A percentile compares a stretch with the other conserved stretches of the same genome.
These are phyloP conservation scores for Trichoderma atroviride DNA, from an alignment of 2,329 filamentous ascomycete species.

Conservation along the genomic window DNA sequence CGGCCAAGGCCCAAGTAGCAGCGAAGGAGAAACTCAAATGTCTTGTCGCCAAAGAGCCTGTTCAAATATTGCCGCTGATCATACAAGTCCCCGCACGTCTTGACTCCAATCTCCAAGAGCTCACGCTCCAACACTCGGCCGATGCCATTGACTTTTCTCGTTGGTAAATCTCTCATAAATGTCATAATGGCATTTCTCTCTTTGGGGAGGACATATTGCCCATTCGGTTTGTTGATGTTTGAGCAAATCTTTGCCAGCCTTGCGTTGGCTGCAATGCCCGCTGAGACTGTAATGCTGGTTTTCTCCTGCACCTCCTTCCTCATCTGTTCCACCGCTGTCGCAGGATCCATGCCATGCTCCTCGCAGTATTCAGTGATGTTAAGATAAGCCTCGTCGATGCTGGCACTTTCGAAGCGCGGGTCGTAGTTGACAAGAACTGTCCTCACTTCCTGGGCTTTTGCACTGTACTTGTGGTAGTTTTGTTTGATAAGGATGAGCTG, in stretches of 20 bases:
- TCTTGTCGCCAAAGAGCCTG: slow-evolving; percentile 87
- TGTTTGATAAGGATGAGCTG: slow-evolving; percentile 78
- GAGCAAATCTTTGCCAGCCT: slow-evolving; percentile 94
- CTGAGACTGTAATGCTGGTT: slow-evolving; percentile 85
- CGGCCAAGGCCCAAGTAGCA: slow-evolving; percentile 85
- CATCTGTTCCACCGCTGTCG: slow-evolving; percentile 76
- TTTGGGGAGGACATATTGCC: slow-evolving; percentile 76
- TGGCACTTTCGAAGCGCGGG: slow-evolving; percentile 86
- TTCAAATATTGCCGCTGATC: slow-evolving; percentile 71
- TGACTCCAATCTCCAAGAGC: slow-evolving; percentile 82
- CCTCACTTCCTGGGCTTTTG: slow-evolving; percentile 87
- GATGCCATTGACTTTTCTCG: slow-evolving; percentile 92
- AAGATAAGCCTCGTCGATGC: slow-evolving; percentile 94
- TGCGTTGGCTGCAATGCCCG: slow-evolving; percentile 90
- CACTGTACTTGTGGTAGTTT: slow-evolving; percentile 87
- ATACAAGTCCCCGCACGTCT: slow-evolving; percentile 87
- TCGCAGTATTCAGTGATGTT: slow-evolving; percentile 89
- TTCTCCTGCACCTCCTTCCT: slow-evolving; percentile 74
- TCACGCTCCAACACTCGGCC: slow-evolving; percentile 92
- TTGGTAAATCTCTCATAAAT: slow-evolving; percentile 83
- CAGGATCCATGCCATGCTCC: slow-evolving; percentile 67
- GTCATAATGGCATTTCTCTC: slow-evolving; percentile 75
- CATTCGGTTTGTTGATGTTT: slow-evolving; percentile 95
- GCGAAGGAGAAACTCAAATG: slow-evolving; percentile 80
- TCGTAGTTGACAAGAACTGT: slow-evolving; percentile 86